Conservation (phyloP, 2,329 filamentous ascomycete genomes). For the Arthroderma sp. region DNA sequence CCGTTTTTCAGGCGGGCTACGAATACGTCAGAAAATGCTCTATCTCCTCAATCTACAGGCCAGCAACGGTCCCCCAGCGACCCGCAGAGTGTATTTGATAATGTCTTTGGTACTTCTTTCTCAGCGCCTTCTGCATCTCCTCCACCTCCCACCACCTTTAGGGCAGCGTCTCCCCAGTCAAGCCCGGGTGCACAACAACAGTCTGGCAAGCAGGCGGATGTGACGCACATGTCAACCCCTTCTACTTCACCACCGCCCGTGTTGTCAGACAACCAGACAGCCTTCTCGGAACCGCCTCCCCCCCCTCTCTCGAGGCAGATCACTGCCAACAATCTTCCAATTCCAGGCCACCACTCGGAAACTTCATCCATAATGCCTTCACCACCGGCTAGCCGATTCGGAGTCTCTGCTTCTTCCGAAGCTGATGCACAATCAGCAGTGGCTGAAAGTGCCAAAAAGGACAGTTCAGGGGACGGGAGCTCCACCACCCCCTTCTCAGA, state of each 20-base stretch:
- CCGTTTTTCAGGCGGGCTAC: slow-evolving; percentile 71
- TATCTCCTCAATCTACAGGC: slow-evolving; percentile 24
- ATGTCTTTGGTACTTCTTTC: slow-evolving; percentile 66
- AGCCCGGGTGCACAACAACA: slow-evolving; percentile 11
- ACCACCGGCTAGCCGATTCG: slow-evolving; percentile 54
- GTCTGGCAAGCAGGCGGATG: background rate
- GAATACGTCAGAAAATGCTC: slow-evolving; percentile 37
- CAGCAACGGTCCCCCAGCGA: slow-evolving; percentile 21
- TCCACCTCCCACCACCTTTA: slow-evolving; percentile 49
- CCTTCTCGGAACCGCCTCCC: slow-evolving; percentile 34
- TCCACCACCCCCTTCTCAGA: background rate
- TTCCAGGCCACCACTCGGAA: slow-evolving; percentile 46
- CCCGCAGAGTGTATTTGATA: slow-evolving; percentile 64
- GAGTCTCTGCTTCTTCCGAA: slow-evolving; percentile 35
- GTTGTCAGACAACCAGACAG: slow-evolving; percentile 16
- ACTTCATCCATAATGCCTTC: slow-evolving; percentile 68
- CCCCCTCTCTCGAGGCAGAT: slow-evolving; percentile 65
- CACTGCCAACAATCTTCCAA: slow-evolving; percentile 61
- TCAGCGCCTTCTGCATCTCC: slow-evolving; percentile 31
- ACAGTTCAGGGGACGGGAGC: slow-evolving; percentile 1
- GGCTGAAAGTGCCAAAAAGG: background rate
- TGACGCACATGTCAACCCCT: slow-evolving; percentile 39
- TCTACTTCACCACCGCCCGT: slow-evolving; percentile 48
- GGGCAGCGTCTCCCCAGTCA: slow-evolving; percentile 31
- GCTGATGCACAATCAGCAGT: slow-evolving; percentile 6